Percentiles rank a stretch among this genome's conserved stretches.
Conservation (phyloP, 306 rosid genomes). For the Morella rubra region DNA sequence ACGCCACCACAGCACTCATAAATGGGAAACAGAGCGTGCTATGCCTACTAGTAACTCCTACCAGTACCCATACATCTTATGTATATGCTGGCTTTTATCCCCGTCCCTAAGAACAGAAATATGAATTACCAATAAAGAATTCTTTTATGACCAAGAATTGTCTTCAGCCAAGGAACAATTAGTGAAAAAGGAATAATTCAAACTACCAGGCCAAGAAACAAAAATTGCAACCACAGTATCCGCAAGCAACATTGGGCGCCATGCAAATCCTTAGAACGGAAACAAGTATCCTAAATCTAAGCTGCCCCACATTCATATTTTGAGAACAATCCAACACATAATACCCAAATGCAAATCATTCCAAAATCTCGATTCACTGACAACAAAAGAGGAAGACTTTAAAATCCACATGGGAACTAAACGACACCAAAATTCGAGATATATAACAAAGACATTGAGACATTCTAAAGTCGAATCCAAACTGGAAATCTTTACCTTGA, state of each 20-base stretch:
- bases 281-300: background rate
- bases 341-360: background rate
- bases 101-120: background rate
- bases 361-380: background rate
- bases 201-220: background rate
- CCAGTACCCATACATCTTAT: background rate
- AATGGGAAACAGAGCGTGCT: background rate
- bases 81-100: background rate
- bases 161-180: background rate
- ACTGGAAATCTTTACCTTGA: constrained; percentile 50
- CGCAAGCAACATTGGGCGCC: background rate
- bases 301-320: background rate
- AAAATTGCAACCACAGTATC: background rate
- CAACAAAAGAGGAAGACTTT: background rate
- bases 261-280: no score
- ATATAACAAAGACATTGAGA: background rate
- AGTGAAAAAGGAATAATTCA: background rate
- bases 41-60: background rate
- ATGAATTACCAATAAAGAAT: background rate
- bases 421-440: background rate
- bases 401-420: background rate
- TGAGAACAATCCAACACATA: background rate
- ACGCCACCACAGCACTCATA: background rate
- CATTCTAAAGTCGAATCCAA: background rate
- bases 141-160: background rate